A percentile compares a stretch with the other conserved stretches of the same genome.
These are phyloP conservation scores for Chrysochromulina parva DNA, from an alignment of 78 protist species.

Conservation along the genomic window DNA sequence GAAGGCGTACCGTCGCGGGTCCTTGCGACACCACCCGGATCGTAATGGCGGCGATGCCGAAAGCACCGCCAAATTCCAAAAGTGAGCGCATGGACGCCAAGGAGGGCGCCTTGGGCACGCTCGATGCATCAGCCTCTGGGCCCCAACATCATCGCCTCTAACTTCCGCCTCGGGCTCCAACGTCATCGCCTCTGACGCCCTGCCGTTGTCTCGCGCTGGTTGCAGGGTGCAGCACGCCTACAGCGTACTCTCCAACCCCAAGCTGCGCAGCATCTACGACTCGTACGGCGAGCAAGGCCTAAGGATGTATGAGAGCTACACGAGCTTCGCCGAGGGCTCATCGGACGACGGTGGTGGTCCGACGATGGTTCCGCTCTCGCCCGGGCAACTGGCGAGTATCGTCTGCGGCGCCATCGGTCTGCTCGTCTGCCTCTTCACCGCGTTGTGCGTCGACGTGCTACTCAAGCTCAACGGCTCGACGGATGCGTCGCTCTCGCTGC, in stretches of 20 bases:
- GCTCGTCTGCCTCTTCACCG: background rate
- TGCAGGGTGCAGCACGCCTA: conserved; percentile 52
- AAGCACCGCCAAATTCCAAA: conserved; percentile 4
- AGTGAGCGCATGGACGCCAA: background rate
- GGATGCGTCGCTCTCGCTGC: background rate
- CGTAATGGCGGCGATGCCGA: background rate
- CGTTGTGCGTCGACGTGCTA: background rate
- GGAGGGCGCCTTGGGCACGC: too few species aligned
- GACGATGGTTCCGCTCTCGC: background rate
- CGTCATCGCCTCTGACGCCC: too few species aligned
- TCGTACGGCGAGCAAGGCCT: conserved; percentile 43
- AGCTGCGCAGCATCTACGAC: conserved; percentile 61
- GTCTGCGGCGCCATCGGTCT: background rate
- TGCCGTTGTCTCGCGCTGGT: too few species aligned
- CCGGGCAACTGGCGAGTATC: background rate
- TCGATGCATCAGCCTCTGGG: too few species aligned
- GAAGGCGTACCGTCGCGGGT: background rate
- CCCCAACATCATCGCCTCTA: too few species aligned
- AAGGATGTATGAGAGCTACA: background rate
- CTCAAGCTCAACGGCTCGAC: background rate
- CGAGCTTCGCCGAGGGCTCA: background rate
- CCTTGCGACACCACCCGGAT: conserved; percentile 61
- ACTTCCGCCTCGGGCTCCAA: too few species aligned
- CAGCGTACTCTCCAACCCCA: conserved; percentile 39
- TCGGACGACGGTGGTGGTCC: background rate